A percentile compares a stretch with the other conserved stretches of the same genome.
phyloP scores from a whole-genome alignment of 768 basidiomycete genomes.

The Lentinula sp. region DNA sequence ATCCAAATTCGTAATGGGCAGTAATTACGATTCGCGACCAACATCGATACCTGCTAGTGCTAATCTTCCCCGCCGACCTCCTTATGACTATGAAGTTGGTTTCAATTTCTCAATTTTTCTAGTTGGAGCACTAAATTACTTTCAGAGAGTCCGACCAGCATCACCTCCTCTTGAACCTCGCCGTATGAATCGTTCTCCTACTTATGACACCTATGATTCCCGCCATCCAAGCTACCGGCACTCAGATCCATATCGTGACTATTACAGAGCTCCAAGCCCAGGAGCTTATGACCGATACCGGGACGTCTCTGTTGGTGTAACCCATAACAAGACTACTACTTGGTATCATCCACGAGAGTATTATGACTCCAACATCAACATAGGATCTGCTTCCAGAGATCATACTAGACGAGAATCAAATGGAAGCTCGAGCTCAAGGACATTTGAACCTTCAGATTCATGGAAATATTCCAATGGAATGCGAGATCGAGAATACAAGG shows the following conservation, averaged over 20 bases:
- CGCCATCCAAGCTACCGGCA: background rate
- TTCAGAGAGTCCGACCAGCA: constrained; percentile 23
- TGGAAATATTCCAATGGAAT: constrained; percentile 55
- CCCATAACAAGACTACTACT: background rate
- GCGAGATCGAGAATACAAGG: background rate
- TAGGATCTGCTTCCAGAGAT: background rate
- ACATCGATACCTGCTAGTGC: constrained; percentile 20
- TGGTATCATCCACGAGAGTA: constrained; percentile 4
- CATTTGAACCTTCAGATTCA: constrained; percentile 68
- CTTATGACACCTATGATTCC: background rate
- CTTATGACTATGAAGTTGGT: constrained; percentile 16
- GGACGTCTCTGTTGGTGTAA: background rate
- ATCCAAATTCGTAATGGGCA: background rate
- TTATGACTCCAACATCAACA: background rate
- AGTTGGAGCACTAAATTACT: constrained; percentile 7
- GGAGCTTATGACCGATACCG: constrained; percentile 5
- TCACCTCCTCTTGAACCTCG: constrained; percentile 1
- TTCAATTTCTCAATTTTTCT: background rate
- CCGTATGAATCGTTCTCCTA: background rate
- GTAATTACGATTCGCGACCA: constrained; percentile 2
- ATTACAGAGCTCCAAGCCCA: constrained; percentile 1
- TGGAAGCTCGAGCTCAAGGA: constrained; percentile 31
- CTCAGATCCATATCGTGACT: background rate
- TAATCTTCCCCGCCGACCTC: constrained; percentile 26
- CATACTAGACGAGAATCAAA: constrained; percentile 1